A percentile compares a stretch with the other conserved stretches of the same genome.
phyloP scores from a whole-genome alignment of 768 basidiomycete species.

The Psilocybe azurescens region DNA sequence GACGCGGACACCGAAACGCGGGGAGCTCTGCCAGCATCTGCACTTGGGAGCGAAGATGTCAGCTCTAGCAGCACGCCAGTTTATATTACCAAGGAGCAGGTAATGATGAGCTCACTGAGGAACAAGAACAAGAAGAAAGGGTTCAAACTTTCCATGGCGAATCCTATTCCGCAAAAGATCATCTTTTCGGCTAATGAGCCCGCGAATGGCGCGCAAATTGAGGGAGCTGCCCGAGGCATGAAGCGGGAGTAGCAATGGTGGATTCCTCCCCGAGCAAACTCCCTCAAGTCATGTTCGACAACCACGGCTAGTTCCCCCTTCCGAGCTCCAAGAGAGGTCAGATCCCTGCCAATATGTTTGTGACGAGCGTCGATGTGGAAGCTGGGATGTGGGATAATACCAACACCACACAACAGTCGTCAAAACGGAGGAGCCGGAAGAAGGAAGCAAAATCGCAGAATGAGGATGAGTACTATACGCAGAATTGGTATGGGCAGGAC shows the following conservation, averaged over 20 bases:
- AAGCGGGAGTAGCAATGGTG: neutral
- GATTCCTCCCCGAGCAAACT: neutral
- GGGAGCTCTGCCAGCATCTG: no score
- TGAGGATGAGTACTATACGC: conserved; percentile 4
- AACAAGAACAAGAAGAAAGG: conserved; percentile 81
- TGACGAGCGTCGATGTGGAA: conserved; percentile 77
- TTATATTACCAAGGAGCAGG: conserved; percentile 23
- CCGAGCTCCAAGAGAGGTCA: conserved; percentile 56
- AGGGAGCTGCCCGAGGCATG: neutral
- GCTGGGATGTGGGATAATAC: conserved; percentile 41
- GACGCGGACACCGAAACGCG: no score
- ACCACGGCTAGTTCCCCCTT: conserved; percentile 61
- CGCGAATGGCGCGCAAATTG: neutral
- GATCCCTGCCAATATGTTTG: conserved; percentile 67
- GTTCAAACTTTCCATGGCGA: conserved; percentile 57
- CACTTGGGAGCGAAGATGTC: neutral
- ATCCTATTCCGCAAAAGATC: conserved; percentile 54
- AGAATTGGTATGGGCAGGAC: conserved; percentile 7
- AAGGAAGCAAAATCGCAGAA: conserved; percentile 27
- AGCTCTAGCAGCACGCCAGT: conserved; percentile 4
- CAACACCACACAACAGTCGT: neutral
- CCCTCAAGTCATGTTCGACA: neutral
- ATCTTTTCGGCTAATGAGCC: conserved; percentile 40
- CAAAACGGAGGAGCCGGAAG: conserved; percentile 23
- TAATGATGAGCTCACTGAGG: conserved; percentile 59